phyloP scores from a whole-genome alignment of 2,329 filamentous ascomycete species.

The Xylariaceae sp. region DNA sequence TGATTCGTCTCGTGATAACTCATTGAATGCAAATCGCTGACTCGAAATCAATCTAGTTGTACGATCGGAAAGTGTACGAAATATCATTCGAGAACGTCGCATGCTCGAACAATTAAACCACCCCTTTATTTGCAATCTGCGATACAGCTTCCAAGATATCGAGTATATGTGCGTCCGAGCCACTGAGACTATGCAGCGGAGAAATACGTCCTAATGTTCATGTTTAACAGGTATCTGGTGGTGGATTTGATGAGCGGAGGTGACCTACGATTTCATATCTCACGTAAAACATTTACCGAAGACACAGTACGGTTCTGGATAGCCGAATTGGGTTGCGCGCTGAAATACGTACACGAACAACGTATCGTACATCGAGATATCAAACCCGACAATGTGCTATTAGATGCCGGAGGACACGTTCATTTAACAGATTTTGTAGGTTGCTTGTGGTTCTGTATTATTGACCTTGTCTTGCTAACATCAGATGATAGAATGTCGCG shows the following conservation, averaged over 20 bases:
- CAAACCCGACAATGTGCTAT: constrained; percentile 86
- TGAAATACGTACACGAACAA: constrained; percentile 82
- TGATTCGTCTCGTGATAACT: constrained; percentile 1
- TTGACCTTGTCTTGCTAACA: constrained; percentile 30
- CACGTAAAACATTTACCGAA: constrained; percentile 95
- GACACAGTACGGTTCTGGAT: constrained; percentile 98
- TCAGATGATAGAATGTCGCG: constrained; percentile 76
- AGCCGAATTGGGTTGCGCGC: constrained; percentile 84
- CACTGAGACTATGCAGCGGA: background rate
- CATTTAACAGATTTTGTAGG: constrained; percentile 96
- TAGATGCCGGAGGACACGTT: constrained; percentile 88
- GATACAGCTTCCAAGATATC: constrained; percentile 98
- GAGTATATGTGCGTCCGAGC: constrained; percentile 79
- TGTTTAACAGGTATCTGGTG: constrained; percentile 84
- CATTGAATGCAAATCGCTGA: constrained; percentile 9
- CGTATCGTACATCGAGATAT: constrained; percentile 89
- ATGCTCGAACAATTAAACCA: constrained; percentile 99
- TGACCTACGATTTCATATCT: constrained; percentile 95
- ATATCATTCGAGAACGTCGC: constrained; percentile 93
- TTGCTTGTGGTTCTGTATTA: constrained; percentile 13
- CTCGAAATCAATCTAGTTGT: constrained; percentile 62
- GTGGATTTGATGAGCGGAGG: constrained; percentile 98
- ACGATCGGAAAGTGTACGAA: constrained; percentile 93
- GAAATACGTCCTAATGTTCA: constrained; percentile 20
- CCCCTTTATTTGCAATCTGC: constrained; percentile 95